Conservation (phyloP, 2,329 filamentous ascomycete species). For the Colletotrichum horii region DNA sequence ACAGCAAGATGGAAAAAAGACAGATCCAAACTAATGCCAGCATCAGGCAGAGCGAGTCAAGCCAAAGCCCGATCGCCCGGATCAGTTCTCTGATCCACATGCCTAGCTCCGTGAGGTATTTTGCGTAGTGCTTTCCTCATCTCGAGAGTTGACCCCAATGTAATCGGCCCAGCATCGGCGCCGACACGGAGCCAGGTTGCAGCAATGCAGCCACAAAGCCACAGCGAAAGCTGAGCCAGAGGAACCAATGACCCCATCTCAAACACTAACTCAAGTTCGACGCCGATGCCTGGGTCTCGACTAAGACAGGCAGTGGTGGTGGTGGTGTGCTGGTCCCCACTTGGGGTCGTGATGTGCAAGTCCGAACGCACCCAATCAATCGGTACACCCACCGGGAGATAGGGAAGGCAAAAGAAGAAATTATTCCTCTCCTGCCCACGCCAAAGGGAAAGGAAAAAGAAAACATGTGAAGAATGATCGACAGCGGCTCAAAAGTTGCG, state of each 20-base stretch:
- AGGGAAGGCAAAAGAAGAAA: neutral
- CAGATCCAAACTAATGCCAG: neutral
- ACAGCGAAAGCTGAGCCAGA: neutral
- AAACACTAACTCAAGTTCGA: neutral
- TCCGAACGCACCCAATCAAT: neutral
- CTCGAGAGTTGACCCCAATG: neutral
- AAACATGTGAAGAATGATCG: conserved; percentile 3
- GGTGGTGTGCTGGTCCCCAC: neutral
- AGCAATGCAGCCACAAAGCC: neutral
- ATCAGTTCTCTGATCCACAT: neutral
- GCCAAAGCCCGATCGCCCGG: neutral
- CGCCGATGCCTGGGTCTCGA: neutral
- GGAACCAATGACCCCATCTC: neutral
- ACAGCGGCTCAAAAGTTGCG: conserved; percentile 12
- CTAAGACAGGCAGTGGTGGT: neutral
- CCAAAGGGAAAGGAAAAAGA: neutral
- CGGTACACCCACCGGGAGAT: neutral
- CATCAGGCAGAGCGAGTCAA: neutral
- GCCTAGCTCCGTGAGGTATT: neutral
- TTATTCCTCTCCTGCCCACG: neutral
- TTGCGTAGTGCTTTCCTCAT: neutral
- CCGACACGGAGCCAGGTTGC: neutral
- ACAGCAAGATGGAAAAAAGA: neutral
- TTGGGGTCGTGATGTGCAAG: neutral
- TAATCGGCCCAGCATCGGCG: neutral